A percentile compares a stretch with the other conserved stretches of the same genome.
Evolutionary conservation across 176 grass and related monocot species (phyloP).

Genomic region (Avena eriantha): DNA sequence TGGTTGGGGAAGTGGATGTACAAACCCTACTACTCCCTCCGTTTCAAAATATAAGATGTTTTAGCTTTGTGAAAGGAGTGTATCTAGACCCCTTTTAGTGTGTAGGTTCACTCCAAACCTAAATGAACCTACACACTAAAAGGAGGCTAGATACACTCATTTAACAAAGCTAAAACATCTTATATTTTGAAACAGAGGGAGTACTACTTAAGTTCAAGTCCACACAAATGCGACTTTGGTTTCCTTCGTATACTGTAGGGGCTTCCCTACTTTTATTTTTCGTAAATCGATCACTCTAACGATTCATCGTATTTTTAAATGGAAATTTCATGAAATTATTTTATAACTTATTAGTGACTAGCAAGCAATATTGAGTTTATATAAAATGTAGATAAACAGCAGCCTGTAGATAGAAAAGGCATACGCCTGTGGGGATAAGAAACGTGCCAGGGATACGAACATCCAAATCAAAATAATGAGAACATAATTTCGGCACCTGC

Average conservation of each 20-base stretch:
- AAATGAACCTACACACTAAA: too few species aligned
- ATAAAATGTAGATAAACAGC: slow-evolving; percentile 14
- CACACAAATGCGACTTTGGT: not conserved
- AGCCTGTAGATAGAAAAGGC: slow-evolving; percentile 1
- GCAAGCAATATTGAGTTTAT: slow-evolving; percentile 1
- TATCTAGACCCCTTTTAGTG: too few species aligned
- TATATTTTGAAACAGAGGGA: too few species aligned
- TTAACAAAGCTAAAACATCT: too few species aligned
- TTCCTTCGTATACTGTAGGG: not conserved
- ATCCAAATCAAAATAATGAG: slow-evolving; percentile 38
- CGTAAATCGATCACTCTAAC: not conserved
- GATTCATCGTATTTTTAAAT: not conserved
- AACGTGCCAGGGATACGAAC: not conserved
- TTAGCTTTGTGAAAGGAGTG: too few species aligned
- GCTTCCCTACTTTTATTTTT: not conserved
- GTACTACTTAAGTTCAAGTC: not conserved
- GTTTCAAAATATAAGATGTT: too few species aligned
- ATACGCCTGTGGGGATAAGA: slow-evolving; percentile 19
- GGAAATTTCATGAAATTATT: not conserved
- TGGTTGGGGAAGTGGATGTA: not conserved
- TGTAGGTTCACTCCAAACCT: too few species aligned
- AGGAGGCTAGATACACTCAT: too few species aligned
- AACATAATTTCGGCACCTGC: slow-evolving; percentile 60
- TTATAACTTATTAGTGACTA: slow-evolving; percentile 1
- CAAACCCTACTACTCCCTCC: not conserved